A percentile compares a stretch with the other conserved stretches of the same genome.
Conservation (phyloP, 208 protist species). For the Crithidia sp. region DNA sequence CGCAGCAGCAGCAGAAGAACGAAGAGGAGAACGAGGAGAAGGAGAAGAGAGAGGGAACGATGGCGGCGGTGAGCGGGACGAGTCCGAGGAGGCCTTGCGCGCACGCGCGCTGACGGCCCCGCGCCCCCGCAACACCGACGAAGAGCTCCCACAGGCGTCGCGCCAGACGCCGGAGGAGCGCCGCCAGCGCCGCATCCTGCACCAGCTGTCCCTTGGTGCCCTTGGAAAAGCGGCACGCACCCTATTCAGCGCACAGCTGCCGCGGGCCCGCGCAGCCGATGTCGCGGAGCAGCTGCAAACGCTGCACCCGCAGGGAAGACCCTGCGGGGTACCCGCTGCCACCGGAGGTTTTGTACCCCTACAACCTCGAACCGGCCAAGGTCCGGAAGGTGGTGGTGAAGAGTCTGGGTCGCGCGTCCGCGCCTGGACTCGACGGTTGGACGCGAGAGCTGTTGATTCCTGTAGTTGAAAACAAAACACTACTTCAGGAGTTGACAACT, state of each 20-base stretch:
- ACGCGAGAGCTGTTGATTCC: slow-evolving; percentile 36
- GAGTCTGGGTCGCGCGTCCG: slow-evolving; percentile 19
- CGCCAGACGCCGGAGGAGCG: slow-evolving; percentile 1
- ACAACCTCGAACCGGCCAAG: slow-evolving; percentile 7
- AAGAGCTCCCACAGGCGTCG: background rate
- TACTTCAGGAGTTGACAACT: slow-evolving; percentile 24
- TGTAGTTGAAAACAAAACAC: slow-evolving; percentile 12
- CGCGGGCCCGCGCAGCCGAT: background rate
- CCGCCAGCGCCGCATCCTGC: slow-evolving; percentile 8
- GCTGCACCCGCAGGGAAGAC: slow-evolving; percentile 17
- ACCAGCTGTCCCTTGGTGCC: slow-evolving; percentile 15
- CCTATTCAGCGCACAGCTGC: slow-evolving; percentile 8
- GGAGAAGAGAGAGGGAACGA: too few relatives aligned
- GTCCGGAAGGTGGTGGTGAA: slow-evolving; percentile 9
- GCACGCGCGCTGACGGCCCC: too few relatives aligned
- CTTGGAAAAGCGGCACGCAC: slow-evolving; percentile 25
- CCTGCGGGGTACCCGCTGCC: too few relatives aligned
- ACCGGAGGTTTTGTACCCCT: background rate
- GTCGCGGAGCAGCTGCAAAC: slow-evolving; percentile 1
- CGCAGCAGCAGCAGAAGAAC: too few relatives aligned
- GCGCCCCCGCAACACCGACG: slow-evolving; percentile 6
- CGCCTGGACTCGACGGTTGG: slow-evolving; percentile 35
- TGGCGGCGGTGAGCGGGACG: too few relatives aligned
- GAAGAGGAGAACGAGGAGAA: too few relatives aligned
- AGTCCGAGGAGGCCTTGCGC: too few relatives aligned